Percentiles rank a stretch among this genome's conserved stretches.
Conservation (phyloP, 179 eudicot genomes). For the Pouteria campechiana region DNA sequence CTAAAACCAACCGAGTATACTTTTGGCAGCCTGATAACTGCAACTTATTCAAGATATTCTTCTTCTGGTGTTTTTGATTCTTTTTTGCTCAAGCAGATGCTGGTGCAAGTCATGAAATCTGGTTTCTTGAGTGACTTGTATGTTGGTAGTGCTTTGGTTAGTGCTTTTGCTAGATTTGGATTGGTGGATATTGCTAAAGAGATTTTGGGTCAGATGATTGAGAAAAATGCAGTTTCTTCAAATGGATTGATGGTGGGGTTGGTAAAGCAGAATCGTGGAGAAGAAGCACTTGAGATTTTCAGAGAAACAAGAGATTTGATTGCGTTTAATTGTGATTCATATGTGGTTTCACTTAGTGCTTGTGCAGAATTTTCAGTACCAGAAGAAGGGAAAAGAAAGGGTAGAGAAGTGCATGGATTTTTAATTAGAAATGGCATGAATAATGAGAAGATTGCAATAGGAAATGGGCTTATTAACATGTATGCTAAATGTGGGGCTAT, state of each 20-base stretch:
- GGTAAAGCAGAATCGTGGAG: conserved; percentile 53
- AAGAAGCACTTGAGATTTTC: conserved; percentile 46
- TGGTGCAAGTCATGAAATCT: conserved; percentile 33
- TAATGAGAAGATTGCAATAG: conserved; percentile 33
- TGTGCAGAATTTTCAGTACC: conserved; percentile 32
- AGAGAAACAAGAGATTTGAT: conserved; percentile 37
- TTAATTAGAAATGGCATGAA: conserved; percentile 44
- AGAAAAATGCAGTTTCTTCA: conserved; percentile 58
- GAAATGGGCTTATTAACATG: conserved; percentile 58
- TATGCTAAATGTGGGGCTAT: conserved; percentile 68
- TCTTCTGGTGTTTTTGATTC: conserved; percentile 16
- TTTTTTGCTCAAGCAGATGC: conserved; percentile 45
- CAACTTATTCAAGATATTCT: no score
- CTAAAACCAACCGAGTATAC: conserved; percentile 54
- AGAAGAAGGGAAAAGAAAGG: conserved; percentile 47
- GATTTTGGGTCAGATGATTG: conserved; percentile 44
- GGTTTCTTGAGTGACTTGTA: conserved; percentile 56
- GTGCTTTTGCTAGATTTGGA: conserved; percentile 60
- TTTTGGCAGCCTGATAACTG: conserved; percentile 53
- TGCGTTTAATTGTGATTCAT: conserved; percentile 41
- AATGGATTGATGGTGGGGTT: conserved; percentile 82
- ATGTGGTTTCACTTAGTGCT: conserved; percentile 58
- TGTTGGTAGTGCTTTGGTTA: conserved; percentile 79
- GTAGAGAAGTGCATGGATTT: conserved; percentile 61
- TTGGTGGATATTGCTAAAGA: conserved; percentile 32